phyloP scores from a whole-genome alignment of 1,284 basidiomycete genomes.

The Agaricales sp. region DNA sequence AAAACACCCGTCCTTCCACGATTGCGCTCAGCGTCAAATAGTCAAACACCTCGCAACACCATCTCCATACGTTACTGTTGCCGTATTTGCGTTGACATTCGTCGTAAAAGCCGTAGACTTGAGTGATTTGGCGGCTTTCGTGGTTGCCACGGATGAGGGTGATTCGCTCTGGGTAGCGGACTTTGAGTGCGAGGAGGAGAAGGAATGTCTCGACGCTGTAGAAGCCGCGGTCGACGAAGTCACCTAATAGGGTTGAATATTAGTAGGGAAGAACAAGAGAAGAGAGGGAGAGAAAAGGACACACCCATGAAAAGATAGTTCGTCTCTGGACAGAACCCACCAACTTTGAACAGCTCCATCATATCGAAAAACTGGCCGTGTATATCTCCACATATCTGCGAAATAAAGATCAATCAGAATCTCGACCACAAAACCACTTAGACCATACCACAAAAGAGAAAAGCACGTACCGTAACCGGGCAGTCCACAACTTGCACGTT shows the following conservation, averaged over 20 bases:
- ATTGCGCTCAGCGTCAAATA: conserved; percentile 92
- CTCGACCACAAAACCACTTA: too few relatives aligned
- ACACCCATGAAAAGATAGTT: conserved; percentile 96
- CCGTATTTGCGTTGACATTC: conserved; percentile 98
- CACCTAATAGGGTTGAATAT: too few relatives aligned
- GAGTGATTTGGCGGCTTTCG: conserved; percentile 97
- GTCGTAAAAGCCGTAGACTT: conserved; percentile 99
- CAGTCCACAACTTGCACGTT: conserved; percentile 96
- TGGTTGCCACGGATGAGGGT: conserved; percentile 97
- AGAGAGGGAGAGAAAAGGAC: neutral
- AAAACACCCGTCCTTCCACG: conserved; percentile 90
- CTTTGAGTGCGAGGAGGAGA: conserved; percentile 90
- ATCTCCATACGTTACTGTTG: conserved; percentile 91
- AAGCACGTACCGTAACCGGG: conserved; percentile 64
- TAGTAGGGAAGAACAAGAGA: neutral
- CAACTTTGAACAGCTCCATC: conserved; percentile 94
- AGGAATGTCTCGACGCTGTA: conserved; percentile 98
- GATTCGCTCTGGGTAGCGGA: conserved; percentile 97
- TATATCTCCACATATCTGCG: conserved; percentile 88
- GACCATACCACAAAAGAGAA: too few relatives aligned
- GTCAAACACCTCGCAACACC: conserved; percentile 98
- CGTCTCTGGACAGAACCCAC: conserved; percentile 91
- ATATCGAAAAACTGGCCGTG: conserved; percentile 98
- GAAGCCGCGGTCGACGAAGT: conserved; percentile 96
- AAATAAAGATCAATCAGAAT: too few relatives aligned